Evolutionary conservation across 1,284 basidiomycete genomes (phyloP), one percentile per base, ranked within the genome.

Genomic region (Coniophora puteana): DNA sequence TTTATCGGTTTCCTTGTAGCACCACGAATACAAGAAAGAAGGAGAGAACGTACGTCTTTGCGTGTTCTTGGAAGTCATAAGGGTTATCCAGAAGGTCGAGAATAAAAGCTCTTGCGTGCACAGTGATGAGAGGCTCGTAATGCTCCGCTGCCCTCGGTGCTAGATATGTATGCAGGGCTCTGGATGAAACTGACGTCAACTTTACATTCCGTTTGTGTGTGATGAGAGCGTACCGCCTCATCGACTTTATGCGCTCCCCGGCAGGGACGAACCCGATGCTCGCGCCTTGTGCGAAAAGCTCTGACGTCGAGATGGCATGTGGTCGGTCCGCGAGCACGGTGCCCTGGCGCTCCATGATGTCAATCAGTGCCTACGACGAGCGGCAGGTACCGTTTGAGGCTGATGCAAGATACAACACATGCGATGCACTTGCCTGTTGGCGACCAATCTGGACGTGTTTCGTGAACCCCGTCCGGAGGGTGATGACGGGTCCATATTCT

Each of bases 161-260:
- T 4, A 82, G 57, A 32, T 76, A 70, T 0, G 69, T 62, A 45
- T 82, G 79, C 3, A 82, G 59, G 1, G 74, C 78, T 42, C 72
- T 76, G 17, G 18, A 22, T 7, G 8, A 4, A 16, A 10, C 18
- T 23, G 11, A 11, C n/a, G n/a, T n/a, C n/a, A n/a, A n/a, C n/a
- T n/a, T n/a, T n/a, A n/a, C n/a, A n/a, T n/a, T n/a, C n/a, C n/a
- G n/a, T n/a, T n/a, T n/a, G n/a, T n/a, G n/a, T n/a, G n/a, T n/a
- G n/a, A n/a, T n/a, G n/a, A n/a, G n/a, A n/a, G n/a, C n/a, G n/a
- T n/a, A n/a, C n/a, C n/a, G n/a, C n/a, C n/a, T n/a, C n/a, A n/a
- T n/a, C n/a, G n/a, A n/a, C n/a, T n/a, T n/a, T n/a, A n/a, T n/a
- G n/a, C n/a, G n/a, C n/a, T 28, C 26, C 6, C 37, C 37, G 12